These are phyloP conservation scores for Nakazawaea pomicola DNA, from an alignment of 805 yeast species.

Conservation along the genomic window DNA sequence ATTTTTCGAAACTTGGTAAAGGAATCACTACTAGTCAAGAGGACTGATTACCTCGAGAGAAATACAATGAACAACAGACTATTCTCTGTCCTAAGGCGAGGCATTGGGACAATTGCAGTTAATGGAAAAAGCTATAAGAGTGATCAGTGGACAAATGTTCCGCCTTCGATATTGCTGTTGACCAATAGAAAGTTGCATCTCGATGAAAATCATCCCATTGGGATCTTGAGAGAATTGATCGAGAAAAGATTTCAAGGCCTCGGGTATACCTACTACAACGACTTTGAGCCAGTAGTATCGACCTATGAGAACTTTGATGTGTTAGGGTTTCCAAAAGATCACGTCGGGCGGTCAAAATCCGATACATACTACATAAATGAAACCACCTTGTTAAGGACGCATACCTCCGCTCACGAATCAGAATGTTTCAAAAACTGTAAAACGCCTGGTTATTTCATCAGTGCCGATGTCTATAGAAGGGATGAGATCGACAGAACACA, in stretches of 20 bases:
- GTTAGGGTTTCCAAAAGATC: constrained; percentile 85
- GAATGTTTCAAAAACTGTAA: constrained; percentile 66
- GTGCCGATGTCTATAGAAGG: constrained; percentile 94
- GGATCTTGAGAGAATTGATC: constrained; percentile 71
- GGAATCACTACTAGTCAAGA: background rate
- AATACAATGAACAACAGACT: background rate
- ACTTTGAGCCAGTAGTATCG: constrained; percentile 79
- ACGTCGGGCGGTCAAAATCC: constrained; percentile 87
- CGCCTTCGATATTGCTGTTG: constrained; percentile 62
- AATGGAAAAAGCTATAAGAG: constrained; percentile 48
- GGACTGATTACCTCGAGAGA: background rate
- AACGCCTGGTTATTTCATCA: constrained; percentile 84
- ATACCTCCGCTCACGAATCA: constrained; percentile 94
- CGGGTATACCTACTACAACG: constrained; percentile 74
- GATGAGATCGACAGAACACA: constrained; percentile 96
- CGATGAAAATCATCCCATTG: constrained; percentile 79
- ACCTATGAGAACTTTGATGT: constrained; percentile 85
- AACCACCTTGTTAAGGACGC: constrained; percentile 74
- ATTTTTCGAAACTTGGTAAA: background rate
- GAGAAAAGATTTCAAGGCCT: constrained; percentile 60
- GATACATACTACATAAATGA: constrained; percentile 90
- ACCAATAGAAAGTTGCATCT: constrained; percentile 73
- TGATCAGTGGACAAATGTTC: constrained; percentile 84
- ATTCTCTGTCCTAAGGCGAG: constrained; percentile 1
- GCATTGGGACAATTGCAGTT: constrained; percentile 31